These are phyloP conservation scores for Penicillium paxilli DNA, from an alignment of 495 filamentous ascomycete genomes.

Conservation along the genomic window DNA sequence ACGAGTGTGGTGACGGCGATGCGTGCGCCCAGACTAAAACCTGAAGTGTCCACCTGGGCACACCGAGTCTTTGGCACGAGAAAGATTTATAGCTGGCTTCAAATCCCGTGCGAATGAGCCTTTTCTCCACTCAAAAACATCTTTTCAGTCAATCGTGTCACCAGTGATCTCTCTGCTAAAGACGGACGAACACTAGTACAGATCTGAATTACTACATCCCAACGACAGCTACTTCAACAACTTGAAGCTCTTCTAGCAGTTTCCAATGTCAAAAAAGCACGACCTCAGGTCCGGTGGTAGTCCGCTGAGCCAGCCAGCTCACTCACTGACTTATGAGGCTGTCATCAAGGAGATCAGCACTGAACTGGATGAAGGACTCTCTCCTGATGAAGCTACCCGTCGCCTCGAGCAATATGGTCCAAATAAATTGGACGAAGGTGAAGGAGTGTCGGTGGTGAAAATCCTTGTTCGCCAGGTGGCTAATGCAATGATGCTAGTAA, in stretches of 20 bases:
- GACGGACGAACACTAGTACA: too few relatives aligned
- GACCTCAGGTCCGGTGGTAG: neutral
- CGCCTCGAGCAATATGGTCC: conserved; percentile 57
- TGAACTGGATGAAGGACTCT: conserved; percentile 62
- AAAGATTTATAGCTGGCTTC: too few relatives aligned
- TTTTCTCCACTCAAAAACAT: too few relatives aligned
- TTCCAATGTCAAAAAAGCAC: neutral
- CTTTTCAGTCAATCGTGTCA: too few relatives aligned
- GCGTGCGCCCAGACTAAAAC: too few relatives aligned
- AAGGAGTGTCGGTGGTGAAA: conserved; percentile 55
- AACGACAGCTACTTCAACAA: too few relatives aligned
- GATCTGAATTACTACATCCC: too few relatives aligned
- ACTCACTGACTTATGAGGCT: conserved; percentile 56
- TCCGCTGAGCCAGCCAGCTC: conserved; percentile 50
- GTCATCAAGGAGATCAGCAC: conserved; percentile 58
- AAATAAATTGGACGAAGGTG: conserved; percentile 61
- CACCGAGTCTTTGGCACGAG: too few relatives aligned
- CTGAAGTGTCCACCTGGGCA: too few relatives aligned
- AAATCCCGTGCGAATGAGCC: too few relatives aligned
- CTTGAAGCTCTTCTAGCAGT: neutral
- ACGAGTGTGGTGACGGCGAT: too few relatives aligned
- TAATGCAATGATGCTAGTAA: conserved; percentile 67
- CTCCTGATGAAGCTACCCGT: conserved; percentile 50
- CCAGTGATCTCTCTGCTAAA: too few relatives aligned
- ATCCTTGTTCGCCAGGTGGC: conserved; percentile 64